Base-by-base conservation (phyloP, 2,329 filamentous ascomycete genomes). In the Fusarium avenaceum region DNA sequence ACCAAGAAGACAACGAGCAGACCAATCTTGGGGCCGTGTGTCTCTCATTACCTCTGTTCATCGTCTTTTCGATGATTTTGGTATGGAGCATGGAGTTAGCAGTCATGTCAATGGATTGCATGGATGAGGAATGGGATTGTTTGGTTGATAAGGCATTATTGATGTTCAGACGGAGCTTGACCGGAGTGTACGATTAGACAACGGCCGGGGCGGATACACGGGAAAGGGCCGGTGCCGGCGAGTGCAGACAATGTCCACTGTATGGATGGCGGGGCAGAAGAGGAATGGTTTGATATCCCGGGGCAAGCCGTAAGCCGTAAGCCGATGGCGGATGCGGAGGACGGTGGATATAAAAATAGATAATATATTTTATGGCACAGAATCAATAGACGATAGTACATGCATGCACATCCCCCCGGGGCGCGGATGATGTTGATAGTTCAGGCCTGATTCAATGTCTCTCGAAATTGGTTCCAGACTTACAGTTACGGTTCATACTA, bases 81-180 rank as follows among this genome's bases (percentile, higher is more conserved):
- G 51, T 75, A 30, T 76, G 75, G 74, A 66, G 59, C 50, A 67
- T 77, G 63, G 74, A 71, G 54, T 48, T 76, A 26, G 51, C 62
- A 39, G 57, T 63, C 10, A 45, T 71, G 35, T 45, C 69, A 35
- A 51, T 70, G 42, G 66, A 59, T 26, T 72, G 64, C 33, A 58
- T 68, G 43, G 40, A 45, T 38, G 47, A 63, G 30, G 71, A 49
- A n/a, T 47, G 54, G 61, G 64, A 60, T 47, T 70, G 52, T 38
- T 32, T 63, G 42, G 57, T 58, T 48, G 65, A 63, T 43, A 58
- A 68, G 17, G 57, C 55, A 30, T 52, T 71, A 38, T 35, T 57
- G 48, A 66, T 61, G 63, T 48, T 67, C 53, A 58, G 53, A 53
- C 63, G 47, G 49, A 60, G 42, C 62, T 56, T 69, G 55, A 69